Conservation (phyloP, 495 filamentous ascomycete genomes). For the Apiosordaria backusii region DNA sequence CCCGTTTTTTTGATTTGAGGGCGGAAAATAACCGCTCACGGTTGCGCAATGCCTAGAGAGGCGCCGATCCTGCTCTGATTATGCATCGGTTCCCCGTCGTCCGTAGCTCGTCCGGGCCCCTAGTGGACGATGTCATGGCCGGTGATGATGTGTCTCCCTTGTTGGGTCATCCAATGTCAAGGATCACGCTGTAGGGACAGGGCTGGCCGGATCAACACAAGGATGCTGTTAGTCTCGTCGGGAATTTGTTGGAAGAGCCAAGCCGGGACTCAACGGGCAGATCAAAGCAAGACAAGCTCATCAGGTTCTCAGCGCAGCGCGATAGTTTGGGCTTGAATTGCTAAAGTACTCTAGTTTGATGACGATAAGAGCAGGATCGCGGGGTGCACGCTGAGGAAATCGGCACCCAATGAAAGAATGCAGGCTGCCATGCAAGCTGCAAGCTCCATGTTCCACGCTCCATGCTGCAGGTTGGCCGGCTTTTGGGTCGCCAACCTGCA, state of each 20-base stretch:
- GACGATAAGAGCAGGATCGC: too few relatives aligned
- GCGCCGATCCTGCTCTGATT: not conserved
- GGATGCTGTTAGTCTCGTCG: not conserved
- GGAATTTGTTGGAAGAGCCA: not conserved
- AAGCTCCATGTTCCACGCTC: too few relatives aligned
- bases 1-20: not conserved
- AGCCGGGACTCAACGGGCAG: not conserved
- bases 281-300: not conserved
- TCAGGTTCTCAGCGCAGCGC: too few relatives aligned
- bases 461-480: not conserved
- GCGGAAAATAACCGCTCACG: not conserved
- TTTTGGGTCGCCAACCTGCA: not conserved
- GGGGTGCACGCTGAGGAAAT: not conserved
- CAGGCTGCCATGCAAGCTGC: not conserved
- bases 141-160: not conserved
- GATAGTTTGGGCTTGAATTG: too few relatives aligned
- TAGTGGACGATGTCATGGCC: not conserved
- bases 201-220: not conserved
- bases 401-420: not conserved
- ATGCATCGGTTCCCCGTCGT: not conserved
- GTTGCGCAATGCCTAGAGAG: not conserved
- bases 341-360: too few relatives aligned
- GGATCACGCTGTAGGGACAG: not conserved
- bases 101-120: not conserved
- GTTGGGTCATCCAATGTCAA: not conserved